Evolutionary conservation across 2,329 filamentous ascomycete species (phyloP).

Genomic region (Colletotrichum sp.): DNA sequence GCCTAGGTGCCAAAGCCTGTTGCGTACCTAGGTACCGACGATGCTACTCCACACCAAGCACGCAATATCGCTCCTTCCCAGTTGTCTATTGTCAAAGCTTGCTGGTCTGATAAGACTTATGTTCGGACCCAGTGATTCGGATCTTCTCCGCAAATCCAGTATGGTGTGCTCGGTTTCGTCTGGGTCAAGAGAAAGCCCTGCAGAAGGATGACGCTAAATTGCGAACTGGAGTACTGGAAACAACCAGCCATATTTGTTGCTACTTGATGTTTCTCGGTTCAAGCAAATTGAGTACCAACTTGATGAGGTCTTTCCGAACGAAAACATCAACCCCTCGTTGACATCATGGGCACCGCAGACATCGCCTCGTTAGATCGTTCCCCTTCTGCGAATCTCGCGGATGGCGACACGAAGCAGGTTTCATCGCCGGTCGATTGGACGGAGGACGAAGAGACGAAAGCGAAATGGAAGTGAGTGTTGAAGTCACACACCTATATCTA

Average conservation of each 20-base stretch:
- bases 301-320: background rate
- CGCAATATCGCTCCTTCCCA: background rate
- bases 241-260: background rate
- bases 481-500: background rate
- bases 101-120: background rate
- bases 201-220: background rate
- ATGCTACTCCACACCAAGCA: background rate
- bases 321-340: background rate
- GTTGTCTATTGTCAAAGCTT: background rate
- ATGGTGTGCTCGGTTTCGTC: background rate
- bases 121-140: background rate
- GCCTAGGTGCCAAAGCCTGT: background rate
- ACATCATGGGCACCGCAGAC: background rate
- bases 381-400: background rate
- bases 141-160: background rate
- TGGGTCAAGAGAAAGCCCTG: background rate
- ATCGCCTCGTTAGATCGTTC: background rate
- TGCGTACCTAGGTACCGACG: background rate
- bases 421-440: constrained; percentile 35
- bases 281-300: background rate
- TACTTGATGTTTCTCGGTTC: background rate
- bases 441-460: constrained; percentile 37
- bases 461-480: constrained; percentile 40
- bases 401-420: background rate
- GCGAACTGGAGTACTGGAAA: background rate